These are phyloP conservation scores for Penicillium sp. DNA, from an alignment of 2,329 filamentous ascomycete genomes.

Conservation along the genomic window DNA sequence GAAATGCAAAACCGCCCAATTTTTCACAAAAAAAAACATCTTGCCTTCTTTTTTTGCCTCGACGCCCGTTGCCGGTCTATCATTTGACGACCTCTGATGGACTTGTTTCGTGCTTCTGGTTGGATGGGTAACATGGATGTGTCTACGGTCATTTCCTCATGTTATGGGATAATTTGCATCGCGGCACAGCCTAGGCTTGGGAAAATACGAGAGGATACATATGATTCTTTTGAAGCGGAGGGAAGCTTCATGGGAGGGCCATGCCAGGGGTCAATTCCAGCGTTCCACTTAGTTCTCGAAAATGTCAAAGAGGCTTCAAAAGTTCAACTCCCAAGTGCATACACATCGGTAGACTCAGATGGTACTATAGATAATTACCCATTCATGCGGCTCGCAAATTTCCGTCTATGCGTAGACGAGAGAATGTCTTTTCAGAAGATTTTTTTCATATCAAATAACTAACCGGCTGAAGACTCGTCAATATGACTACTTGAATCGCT, in stretches of 20 bases:
- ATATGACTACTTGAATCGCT: no score
- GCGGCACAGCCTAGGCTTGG: background rate
- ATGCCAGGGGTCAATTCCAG: conserved; percentile 6
- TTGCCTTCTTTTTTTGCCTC: background rate
- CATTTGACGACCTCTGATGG: conserved; percentile 1
- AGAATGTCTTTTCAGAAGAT: no score
- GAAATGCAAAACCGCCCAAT: conserved; percentile 32
- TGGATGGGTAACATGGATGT: background rate
- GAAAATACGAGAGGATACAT: background rate
- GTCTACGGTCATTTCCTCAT: background rate
- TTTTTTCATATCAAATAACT: no score
- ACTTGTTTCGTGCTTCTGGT: conserved; percentile 3
- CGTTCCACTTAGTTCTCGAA: conserved; percentile 4
- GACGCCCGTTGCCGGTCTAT: background rate
- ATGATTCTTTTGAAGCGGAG: background rate
- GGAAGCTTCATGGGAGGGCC: background rate
- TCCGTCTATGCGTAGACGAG: no score
- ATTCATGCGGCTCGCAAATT: no score
- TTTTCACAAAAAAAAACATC: conserved; percentile 19
- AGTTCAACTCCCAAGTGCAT: background rate
- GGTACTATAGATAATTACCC: no score
- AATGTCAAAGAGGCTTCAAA: conserved; percentile 5
- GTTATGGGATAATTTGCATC: background rate
- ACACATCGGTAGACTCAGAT: no score
- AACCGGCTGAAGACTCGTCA: no score